Evolutionary conservation across 1,284 basidiomycete genomes (phyloP).

Genomic region (Leccinum ponderosum): DNA sequence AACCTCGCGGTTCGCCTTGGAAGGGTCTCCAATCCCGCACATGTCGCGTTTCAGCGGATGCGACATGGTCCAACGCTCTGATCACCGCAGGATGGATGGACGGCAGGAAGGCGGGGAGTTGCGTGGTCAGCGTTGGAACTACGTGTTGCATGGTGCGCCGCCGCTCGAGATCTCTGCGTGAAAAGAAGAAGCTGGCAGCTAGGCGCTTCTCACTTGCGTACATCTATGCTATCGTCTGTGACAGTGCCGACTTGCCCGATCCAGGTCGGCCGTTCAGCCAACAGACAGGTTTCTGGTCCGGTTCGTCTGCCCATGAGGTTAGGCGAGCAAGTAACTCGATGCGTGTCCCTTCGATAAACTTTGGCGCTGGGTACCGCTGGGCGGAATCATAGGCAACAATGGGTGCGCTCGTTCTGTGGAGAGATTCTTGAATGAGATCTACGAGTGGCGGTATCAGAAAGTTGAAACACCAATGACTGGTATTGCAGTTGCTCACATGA

Average conservation of each 20-base stretch:
- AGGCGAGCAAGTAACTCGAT: conserved; percentile 19
- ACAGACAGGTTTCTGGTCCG: conserved; percentile 11
- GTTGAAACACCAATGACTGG: conserved; percentile 1
- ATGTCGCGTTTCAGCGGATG: no score
- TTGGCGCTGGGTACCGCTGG: conserved; percentile 22
- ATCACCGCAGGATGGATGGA: conserved; percentile 17
- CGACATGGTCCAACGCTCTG: no score
- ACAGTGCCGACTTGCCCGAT: conserved; percentile 25
- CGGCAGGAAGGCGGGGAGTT: conserved; percentile 11
- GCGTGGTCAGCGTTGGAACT: conserved; percentile 15
- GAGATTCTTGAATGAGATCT: conserved; percentile 5
- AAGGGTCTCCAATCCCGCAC: no score
- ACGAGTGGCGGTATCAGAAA: neutral
- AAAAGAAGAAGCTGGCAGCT: conserved; percentile 26
- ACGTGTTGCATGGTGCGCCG: conserved; percentile 15
- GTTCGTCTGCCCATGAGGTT: conserved; percentile 17
- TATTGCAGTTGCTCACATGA: conserved; percentile 9
- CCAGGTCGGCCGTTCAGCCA: conserved; percentile 23
- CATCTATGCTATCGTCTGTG: conserved; percentile 20
- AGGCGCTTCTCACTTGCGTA: conserved; percentile 14
- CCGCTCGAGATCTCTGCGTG: conserved; percentile 19
- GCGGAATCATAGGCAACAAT: conserved; percentile 21
- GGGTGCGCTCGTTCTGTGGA: conserved; percentile 10
- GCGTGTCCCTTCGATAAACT: conserved; percentile 24
- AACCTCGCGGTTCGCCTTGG: no score